Evolutionary conservation across 106 monocot species (phyloP).

Genomic region (Acanthochlamys bracteata): DNA sequence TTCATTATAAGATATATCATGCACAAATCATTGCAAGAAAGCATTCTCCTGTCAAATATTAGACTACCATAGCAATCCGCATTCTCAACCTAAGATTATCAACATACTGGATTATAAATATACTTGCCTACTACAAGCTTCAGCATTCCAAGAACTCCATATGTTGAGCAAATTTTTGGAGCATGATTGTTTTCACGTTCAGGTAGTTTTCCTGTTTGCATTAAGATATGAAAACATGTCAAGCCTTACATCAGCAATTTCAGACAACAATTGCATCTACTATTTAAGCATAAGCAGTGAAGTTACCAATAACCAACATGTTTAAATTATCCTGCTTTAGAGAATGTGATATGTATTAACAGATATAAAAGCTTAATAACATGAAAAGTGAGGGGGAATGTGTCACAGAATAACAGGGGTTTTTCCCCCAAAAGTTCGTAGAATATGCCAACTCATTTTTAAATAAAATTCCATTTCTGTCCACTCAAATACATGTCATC

Average conservation of each 20-base stretch:
- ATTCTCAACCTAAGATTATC: background rate
- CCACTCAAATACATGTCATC: too few relatives aligned
- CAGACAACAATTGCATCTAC: background rate
- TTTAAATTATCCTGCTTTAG: background rate
- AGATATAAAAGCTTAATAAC: too few relatives aligned
- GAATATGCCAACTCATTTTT: too few relatives aligned
- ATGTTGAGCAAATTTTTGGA: constrained; percentile 53
- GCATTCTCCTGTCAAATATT: background rate
- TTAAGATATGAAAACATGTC: constrained; percentile 4
- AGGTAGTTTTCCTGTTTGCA: constrained; percentile 52
- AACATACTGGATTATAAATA: background rate
- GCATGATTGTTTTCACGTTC: constrained; percentile 23
- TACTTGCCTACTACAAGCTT: constrained; percentile 76
- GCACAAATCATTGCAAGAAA: background rate
- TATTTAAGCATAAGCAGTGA: background rate
- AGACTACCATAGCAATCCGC: background rate
- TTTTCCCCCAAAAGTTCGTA: too few relatives aligned
- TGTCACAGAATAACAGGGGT: too few relatives aligned
- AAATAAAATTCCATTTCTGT: too few relatives aligned
- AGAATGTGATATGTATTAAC: too few relatives aligned
- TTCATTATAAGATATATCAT: too few relatives aligned
- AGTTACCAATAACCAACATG: background rate
- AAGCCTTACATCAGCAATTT: background rate
- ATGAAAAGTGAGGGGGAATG: too few relatives aligned
- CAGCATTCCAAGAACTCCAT: constrained; percentile 79